Evolutionary conservation across 164 flowering plant genomes (phyloP).

Genomic region (Magnolia officinalis): DNA sequence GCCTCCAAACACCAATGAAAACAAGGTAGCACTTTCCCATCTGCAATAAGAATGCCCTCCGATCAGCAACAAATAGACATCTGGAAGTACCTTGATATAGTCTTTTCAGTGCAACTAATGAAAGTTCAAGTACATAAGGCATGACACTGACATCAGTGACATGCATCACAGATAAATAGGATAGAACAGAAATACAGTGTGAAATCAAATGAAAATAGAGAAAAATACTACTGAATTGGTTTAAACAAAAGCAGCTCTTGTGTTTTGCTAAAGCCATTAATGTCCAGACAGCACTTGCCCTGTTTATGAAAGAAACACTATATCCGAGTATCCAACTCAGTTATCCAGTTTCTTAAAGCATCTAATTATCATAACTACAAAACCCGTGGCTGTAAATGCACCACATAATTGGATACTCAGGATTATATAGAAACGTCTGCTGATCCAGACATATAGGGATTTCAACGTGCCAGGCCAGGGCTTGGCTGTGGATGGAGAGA

Average conservation of each 20-base stretch:
- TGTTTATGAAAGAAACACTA: too few relatives aligned
- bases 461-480: too few relatives aligned
- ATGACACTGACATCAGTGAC: background rate
- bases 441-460: too few relatives aligned
- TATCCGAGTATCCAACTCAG: too few relatives aligned
- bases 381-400: too few relatives aligned
- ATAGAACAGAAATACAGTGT: background rate
- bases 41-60: slow-evolving; percentile 44
- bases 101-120: background rate
- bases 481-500: too few relatives aligned
- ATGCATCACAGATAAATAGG: background rate
- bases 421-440: too few relatives aligned
- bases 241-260: background rate
- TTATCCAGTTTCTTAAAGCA: too few relatives aligned
- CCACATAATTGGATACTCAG: too few relatives aligned
- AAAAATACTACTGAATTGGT: background rate
- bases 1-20: slow-evolving; percentile 72
- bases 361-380: too few relatives aligned
- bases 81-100: background rate
- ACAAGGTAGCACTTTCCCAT: slow-evolving; percentile 86
- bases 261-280: too few relatives aligned
- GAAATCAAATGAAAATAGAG: background rate
- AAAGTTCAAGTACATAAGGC: background rate
- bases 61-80: background rate
- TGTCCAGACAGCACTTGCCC: too few relatives aligned